Evolutionary conservation across 2,329 filamentous ascomycete genomes (phyloP).

Genomic region (Botrytis sinoallii): DNA sequence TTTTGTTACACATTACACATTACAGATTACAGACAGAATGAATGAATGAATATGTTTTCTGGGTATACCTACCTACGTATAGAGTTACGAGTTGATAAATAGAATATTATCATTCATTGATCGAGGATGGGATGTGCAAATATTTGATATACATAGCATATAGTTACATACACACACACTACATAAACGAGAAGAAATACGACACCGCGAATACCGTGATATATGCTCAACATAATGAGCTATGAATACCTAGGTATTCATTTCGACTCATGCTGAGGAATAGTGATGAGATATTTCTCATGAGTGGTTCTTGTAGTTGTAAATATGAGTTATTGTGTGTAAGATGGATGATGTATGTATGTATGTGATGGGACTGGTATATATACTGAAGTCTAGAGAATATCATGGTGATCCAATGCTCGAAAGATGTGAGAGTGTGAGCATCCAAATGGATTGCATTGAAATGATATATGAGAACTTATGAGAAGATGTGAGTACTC

Average conservation of each 20-base stretch:
- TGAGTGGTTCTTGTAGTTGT: neutral
- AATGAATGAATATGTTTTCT: neutral
- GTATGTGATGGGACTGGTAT: neutral
- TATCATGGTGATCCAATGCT: neutral
- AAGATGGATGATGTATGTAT: neutral
- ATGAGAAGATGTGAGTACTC: neutral
- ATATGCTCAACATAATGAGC: neutral
- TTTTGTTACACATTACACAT: no score
- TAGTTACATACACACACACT: no score
- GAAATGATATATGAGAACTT: no score
- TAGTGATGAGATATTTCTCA: neutral
- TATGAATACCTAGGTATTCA: neutral
- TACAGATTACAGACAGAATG: no score
- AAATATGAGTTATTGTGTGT: neutral
- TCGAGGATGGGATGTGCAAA: neutral
- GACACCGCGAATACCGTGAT: no score
- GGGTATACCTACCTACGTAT: neutral
- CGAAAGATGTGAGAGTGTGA: neutral
- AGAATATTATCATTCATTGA: no score
- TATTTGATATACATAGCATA: neutral
- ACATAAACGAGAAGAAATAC: no score
- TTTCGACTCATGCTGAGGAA: conserved; percentile 13
- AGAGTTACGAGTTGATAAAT: neutral
- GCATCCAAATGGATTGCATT: neutral
- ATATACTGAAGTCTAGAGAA: neutral